Base-by-base conservation (phyloP, 352 stramenopile genomes). In the Phytophthora agathidicida region DNA sequence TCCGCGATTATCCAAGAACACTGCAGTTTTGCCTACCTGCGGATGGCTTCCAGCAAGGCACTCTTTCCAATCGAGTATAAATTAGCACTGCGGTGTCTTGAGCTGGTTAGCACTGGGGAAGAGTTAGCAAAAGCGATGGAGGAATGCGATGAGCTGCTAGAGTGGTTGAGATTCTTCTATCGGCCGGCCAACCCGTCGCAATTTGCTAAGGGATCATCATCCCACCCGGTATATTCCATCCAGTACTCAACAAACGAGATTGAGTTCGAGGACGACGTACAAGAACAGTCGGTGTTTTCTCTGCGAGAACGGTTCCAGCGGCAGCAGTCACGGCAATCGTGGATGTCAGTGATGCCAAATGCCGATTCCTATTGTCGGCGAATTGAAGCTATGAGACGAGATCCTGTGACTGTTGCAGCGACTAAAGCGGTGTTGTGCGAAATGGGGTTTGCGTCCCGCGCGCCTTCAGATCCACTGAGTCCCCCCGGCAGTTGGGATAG, bases 101-200 rank as follows among this genome's bases (percentile, higher is more conserved):
- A 77, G 53, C 61, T 83, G 1, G 45, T 83, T 6, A 56, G 68
- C 31, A 35, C 39, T n/a, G 68, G 45, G 1, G 46, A 83, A 11
- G 55, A 80, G 5, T 19, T 78, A 19, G 49, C 62, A 7, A 52
- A 64, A 24, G 54, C 45, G 22, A 66, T 77, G 13, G 43, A 68
- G 10, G 66, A 69, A 6, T 80, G 60, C 35, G 50, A 77, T 1
- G 48, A 74, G 23, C 19, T 83, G 9, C 17, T 82, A 14, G 60
- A 75, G 14, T 86, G 76, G 66, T 60, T 94, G 26, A 60, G 66
- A 2, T 82, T 91, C 54, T 90, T 92, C 39, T 92, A 90, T 47
- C 77, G 86, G 14, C 71, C 76, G 13, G 69, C 83, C 1, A 90
- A 88, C 26, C 55, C 71, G 31, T 80, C 73, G 2, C 75, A 86